Conservation (phyloP, 2,329 filamentous ascomycete species). For the Scleromitrula shiraiana region DNA sequence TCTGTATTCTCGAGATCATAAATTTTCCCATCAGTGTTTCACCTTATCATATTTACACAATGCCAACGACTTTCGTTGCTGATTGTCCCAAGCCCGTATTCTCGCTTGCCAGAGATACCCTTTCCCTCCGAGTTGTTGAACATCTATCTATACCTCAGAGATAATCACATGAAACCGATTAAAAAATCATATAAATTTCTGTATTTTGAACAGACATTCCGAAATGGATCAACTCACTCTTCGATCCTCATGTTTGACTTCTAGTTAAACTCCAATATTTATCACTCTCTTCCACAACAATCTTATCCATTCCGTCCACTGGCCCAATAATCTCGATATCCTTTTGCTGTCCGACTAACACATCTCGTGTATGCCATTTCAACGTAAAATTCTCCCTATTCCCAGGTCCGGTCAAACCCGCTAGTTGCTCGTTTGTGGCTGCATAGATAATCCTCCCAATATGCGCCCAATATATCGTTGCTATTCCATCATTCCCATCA, state of each 20-base stretch:
- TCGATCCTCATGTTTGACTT: neutral
- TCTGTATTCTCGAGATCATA: no score
- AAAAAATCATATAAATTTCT: no score
- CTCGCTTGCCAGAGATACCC: no score
- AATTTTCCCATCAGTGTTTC: no score
- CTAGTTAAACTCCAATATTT: conserved; percentile 37
- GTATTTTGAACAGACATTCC: no score
- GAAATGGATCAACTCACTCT: no score
- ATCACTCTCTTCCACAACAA: conserved; percentile 38
- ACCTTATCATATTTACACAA: no score
- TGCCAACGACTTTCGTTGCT: no score
- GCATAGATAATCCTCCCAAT: conserved; percentile 45
- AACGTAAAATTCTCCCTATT: conserved; percentile 46
- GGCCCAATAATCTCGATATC: conserved; percentile 42
- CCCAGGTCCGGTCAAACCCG: conserved; percentile 37
- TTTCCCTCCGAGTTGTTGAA: no score
- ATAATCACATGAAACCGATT: no score
- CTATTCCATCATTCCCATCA: conserved; percentile 12
- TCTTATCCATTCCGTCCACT: conserved; percentile 36
- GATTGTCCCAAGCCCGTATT: no score
- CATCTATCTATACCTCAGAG: no score
- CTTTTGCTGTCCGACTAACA: conserved; percentile 41
- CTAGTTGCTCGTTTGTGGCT: conserved; percentile 40
- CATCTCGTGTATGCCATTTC: conserved; percentile 39
- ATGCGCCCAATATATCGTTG: conserved; percentile 43